These are phyloP conservation scores for Lactarius hatsudake DNA, from an alignment of 768 basidiomycete species.

Conservation along the genomic window DNA sequence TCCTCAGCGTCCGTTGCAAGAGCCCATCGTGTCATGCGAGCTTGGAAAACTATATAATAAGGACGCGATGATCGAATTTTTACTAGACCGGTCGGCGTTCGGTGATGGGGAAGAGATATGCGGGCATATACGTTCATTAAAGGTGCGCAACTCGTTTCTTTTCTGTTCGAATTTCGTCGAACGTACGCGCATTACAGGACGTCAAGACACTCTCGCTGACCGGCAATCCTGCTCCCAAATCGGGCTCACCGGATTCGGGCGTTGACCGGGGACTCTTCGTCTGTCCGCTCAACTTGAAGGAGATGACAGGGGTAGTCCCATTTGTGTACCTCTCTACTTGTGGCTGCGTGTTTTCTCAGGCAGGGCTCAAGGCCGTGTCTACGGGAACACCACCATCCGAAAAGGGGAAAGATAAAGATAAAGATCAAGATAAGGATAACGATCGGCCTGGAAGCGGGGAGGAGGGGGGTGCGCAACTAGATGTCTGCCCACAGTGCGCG, in stretches of 20 bases:
- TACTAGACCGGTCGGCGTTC: conserved; percentile 77
- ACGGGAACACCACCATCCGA: conserved; percentile 36
- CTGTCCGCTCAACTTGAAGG: conserved; percentile 88
- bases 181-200: conserved; percentile 51
- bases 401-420: conserved; percentile 33
- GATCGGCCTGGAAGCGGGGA: conserved; percentile 10
- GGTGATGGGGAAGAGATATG: conserved; percentile 93
- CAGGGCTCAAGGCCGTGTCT: conserved; percentile 69
- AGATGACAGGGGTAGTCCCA: conserved; percentile 89
- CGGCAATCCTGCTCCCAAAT: conserved; percentile 52
- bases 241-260: conserved; percentile 40
- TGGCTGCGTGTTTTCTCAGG: conserved; percentile 89
- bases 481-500: conserved; percentile 76
- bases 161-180: not conserved
- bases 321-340: conserved; percentile 86
- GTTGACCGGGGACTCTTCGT: conserved; percentile 68
- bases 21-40: conserved; percentile 88
- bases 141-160: conserved; percentile 50
- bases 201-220: conserved; percentile 82
- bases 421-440: conserved; percentile 33
- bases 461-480: conserved; percentile 37
- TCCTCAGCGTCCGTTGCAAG: conserved; percentile 70
- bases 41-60: conserved; percentile 97
- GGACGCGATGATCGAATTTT: conserved; percentile 86
- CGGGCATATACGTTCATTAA: conserved; percentile 85